Base-by-base conservation (phyloP, 2,329 filamentous ascomycete genomes). In the Periconia sp. region DNA sequence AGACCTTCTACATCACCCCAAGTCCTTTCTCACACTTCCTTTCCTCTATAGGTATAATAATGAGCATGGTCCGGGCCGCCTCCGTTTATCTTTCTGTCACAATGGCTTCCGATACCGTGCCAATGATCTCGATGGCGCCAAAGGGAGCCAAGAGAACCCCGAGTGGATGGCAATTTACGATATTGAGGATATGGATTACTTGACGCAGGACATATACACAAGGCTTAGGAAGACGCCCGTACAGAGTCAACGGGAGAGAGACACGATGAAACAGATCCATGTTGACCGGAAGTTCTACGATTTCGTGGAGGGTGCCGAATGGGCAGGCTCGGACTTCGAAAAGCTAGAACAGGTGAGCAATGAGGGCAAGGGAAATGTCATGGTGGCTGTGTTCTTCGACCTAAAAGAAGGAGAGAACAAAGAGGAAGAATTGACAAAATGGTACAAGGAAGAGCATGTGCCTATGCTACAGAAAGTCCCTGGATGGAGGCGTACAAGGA, bases 161-260 rank as follows among this genome's bases (percentile, higher is more conserved):
- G 79, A 84, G 52, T 95, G 84, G 76, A 82, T 92, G 65, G 90
- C 90, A 22, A 73, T 86, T 42, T 95, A 95, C 77, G 89, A 95
- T 68, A 83, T 94, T 52, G 84, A 82, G 23, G 84, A 86, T 63
- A 89, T 92, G 81, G 71, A 79, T 31, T 82, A 82, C 59, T 77
- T 95, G 62, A 81, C 83, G 36, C 83, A 84, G 35, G 80, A 86
- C 38, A 80, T 84, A 2, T 95, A 95, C 73, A 82, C 81, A 9
- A 73, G 74, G 11, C 74, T 91, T 33, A 80, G 87, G 21, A 81
- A 78, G 55, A 78, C 69, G 40, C 76, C 70, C 29, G 72, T 78
- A 17, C 82, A 83, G 55, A 83, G 76, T 28, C 78, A 79, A 54
- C 71, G 83, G 5, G 83, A 86, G 57, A 78, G 79, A 28, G 77